phyloP scores from a whole-genome alignment of 441 rosid species.

The Melianthus villosus region DNA sequence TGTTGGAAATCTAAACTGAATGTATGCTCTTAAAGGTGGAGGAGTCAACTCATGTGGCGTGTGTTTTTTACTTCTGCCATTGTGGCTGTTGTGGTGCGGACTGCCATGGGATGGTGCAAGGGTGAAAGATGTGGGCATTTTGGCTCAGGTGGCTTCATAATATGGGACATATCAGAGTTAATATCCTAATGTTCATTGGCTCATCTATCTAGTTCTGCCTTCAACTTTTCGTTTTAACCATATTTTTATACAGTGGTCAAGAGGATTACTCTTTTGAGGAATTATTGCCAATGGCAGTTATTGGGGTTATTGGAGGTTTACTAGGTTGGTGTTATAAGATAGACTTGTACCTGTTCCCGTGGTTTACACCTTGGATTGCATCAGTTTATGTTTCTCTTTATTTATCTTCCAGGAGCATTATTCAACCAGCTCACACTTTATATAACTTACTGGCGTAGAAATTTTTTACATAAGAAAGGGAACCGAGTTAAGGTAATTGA shows the following conservation, averaged over 20 bases:
- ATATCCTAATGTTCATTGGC: slow-evolving; percentile 17
- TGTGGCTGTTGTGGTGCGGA: slow-evolving; percentile 93
- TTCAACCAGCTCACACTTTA: slow-evolving; percentile 85
- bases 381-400: slow-evolving; percentile 5
- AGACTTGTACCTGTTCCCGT: slow-evolving; percentile 6
- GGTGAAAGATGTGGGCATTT: slow-evolving; percentile 94
- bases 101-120: slow-evolving; percentile 94
- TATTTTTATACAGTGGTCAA: slow-evolving; percentile 54
- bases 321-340: slow-evolving; percentile 35
- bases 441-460: slow-evolving; percentile 73
- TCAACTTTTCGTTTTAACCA: slow-evolving; percentile 11
- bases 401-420: slow-evolving; percentile 62
- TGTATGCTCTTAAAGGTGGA: slow-evolving; percentile 56
- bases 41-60: slow-evolving; percentile 99
- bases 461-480: slow-evolving; percentile 77
- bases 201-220: slow-evolving; percentile 2
- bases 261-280: slow-evolving; percentile 88
- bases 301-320: slow-evolving; percentile 84
- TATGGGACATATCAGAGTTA: slow-evolving; percentile 94
- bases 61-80: slow-evolving; percentile 95
- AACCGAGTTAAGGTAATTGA: slow-evolving; percentile 55
- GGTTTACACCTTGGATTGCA: not conserved
- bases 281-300: slow-evolving; percentile 87
- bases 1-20: no score
- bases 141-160: slow-evolving; percentile 90